Evolutionary conservation across 1,284 basidiomycete species (phyloP).

Genomic region (Irpex rosettiformis): DNA sequence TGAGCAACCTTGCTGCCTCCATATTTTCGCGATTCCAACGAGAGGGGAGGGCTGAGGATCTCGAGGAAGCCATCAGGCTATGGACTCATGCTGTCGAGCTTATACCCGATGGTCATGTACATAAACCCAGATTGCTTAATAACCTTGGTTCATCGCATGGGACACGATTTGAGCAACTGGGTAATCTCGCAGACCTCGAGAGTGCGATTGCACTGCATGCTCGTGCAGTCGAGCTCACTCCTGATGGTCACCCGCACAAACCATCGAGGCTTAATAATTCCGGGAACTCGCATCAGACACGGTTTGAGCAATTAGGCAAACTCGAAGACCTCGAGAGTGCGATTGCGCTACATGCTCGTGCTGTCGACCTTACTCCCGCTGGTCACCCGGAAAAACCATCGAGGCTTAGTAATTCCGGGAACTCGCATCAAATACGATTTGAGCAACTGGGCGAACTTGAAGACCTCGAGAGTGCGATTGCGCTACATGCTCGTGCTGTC

Average conservation of each 20-base stretch:
- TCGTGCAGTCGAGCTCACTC: not conserved
- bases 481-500: not conserved
- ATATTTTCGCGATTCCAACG: not conserved
- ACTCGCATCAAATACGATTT: not conserved
- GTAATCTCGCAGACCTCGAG: not conserved
- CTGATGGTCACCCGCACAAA: not conserved
- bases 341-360: not conserved
- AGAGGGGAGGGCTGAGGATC: not conserved
- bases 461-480: not conserved
- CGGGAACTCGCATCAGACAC: not conserved
- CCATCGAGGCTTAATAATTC: not conserved
- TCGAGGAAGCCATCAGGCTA: not conserved
- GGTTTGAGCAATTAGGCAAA: not conserved
- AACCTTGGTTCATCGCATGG: not conserved
- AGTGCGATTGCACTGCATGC: not conserved
- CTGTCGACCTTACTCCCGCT: not conserved
- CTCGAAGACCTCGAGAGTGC: not conserved
- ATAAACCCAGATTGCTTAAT: not conserved
- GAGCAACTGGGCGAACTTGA: not conserved
- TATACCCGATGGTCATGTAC: not conserved
- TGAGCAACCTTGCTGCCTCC: not conserved
- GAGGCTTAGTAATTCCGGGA: not conserved
- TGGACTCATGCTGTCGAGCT: not conserved
- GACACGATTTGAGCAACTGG: not conserved
- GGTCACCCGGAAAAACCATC: not conserved